phyloP scores from a whole-genome alignment of 2,329 filamentous ascomycete genomes.

The Alternaria infectoria region DNA sequence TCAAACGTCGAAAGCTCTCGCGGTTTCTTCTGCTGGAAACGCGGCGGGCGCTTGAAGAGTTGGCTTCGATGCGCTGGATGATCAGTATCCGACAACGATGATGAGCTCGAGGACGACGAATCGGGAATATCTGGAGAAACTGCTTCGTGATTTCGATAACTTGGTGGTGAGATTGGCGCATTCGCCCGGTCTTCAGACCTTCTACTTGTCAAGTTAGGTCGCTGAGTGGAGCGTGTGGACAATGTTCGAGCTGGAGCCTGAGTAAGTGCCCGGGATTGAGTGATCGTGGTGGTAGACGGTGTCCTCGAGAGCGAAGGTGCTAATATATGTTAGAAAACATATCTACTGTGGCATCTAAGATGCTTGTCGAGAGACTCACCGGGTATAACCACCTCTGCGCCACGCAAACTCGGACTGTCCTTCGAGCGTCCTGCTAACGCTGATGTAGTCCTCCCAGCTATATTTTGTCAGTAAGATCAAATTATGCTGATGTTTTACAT shows the following conservation, averaged over 20 bases:
- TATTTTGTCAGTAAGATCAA: conserved; percentile 1
- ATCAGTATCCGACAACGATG: conserved; percentile 44
- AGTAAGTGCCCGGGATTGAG: conserved; percentile 44
- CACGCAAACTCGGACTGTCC: conserved; percentile 62
- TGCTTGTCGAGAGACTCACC: conserved; percentile 32
- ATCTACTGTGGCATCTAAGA: not conserved
- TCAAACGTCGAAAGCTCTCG: conserved; percentile 33
- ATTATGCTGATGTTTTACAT: not conserved
- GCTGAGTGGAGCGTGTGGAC: conserved; percentile 34
- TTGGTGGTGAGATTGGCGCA: conserved; percentile 9
- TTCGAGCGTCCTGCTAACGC: conserved; percentile 63
- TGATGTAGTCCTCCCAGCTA: conserved; percentile 56
- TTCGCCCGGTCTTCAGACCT: conserved; percentile 19
- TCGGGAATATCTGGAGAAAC: conserved; percentile 31
- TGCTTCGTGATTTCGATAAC: conserved; percentile 15
- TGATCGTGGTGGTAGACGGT: conserved; percentile 57
- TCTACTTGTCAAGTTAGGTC: conserved; percentile 26
- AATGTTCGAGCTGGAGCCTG: conserved; percentile 33
- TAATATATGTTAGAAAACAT: conserved; percentile 10
- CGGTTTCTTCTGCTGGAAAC: conserved; percentile 41
- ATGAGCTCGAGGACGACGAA: conserved; percentile 40
- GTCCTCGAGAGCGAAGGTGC: conserved; percentile 51
- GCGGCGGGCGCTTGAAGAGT: conserved; percentile 51
- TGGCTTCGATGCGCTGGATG: conserved; percentile 52
- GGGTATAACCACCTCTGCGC: conserved; percentile 54